A percentile compares a stretch with the other conserved stretches of the same genome.
Conservation (phyloP, 164 flowering plant genomes). For the Tetracentron sinense region DNA sequence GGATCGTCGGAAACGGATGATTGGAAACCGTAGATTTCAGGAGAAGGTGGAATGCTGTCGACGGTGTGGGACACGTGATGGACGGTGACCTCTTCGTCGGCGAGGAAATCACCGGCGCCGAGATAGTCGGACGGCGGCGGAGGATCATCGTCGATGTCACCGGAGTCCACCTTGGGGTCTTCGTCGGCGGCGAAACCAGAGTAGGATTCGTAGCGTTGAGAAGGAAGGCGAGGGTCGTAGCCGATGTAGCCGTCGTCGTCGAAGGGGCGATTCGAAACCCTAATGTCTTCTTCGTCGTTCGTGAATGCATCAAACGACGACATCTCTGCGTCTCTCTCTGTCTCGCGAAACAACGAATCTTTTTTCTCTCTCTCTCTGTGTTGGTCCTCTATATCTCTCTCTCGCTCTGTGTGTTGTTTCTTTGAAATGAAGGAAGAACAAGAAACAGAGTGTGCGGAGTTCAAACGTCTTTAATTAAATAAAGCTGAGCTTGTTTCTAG, state of each 20-base stretch:
- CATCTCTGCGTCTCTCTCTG: conserved; percentile 11
- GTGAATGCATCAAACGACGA: conserved; percentile 53
- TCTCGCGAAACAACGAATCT: background rate
- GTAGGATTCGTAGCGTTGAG: conserved; percentile 41
- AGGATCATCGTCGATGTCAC: conserved; percentile 8
- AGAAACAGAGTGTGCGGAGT: too few relatives aligned
- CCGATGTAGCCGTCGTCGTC: conserved; percentile 47
- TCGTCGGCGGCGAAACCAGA: conserved; percentile 27
- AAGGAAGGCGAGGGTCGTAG: conserved; percentile 36
- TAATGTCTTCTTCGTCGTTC: conserved; percentile 49
- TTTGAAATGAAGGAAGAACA: background rate
- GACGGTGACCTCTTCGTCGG: conserved; percentile 48
- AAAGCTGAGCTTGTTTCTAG: too few relatives aligned
- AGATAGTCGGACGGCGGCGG: conserved; percentile 17
- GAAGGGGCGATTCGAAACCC: conserved; percentile 28
- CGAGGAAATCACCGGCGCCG: conserved; percentile 23
- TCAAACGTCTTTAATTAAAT: too few relatives aligned
- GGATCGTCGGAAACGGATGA: conserved; percentile 18
- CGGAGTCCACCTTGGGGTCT: conserved; percentile 12
- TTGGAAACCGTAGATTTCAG: conserved; percentile 51
- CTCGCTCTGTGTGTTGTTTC: background rate
- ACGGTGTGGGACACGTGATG: conserved; percentile 32
- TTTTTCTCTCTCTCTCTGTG: conserved; percentile 9
- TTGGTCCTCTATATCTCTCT: too few relatives aligned
- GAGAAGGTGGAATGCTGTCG: conserved; percentile 22